A percentile compares a stretch with the other conserved stretches of the same genome.
Evolutionary conservation across 352 stramenopile genomes (phyloP).

Genomic region (Phytopythium vexans): DNA sequence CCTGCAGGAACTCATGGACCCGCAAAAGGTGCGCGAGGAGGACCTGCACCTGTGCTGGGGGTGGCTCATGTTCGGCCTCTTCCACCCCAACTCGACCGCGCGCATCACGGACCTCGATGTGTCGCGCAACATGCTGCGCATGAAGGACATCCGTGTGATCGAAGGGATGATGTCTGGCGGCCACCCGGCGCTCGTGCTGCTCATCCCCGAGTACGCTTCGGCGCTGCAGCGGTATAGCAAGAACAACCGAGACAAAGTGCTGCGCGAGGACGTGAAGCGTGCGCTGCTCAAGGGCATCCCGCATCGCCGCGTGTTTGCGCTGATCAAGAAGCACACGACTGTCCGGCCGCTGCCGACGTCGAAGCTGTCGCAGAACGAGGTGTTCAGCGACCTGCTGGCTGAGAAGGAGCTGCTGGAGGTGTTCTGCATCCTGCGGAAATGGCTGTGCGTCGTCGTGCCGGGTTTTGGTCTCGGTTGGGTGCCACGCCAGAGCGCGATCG

Average conservation of each 20-base stretch:
- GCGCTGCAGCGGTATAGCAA: conserved; percentile 49
- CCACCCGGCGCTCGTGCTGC: conserved; percentile 41
- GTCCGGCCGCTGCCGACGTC: conserved; percentile 42
- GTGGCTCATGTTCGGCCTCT: conserved; percentile 49
- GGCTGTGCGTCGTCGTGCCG: conserved; percentile 48
- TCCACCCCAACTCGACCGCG: conserved; percentile 52
- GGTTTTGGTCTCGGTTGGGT: conserved; percentile 58
- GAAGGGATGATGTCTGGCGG: conserved; percentile 52
- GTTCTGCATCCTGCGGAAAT: conserved; percentile 55
- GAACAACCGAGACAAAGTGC: conserved; percentile 41
- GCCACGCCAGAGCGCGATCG: conserved; percentile 34
- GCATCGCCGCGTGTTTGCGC: conserved; percentile 37
- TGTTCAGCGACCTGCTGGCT: conserved; percentile 34
- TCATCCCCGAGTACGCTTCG: conserved; percentile 42
- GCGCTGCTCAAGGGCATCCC: conserved; percentile 50
- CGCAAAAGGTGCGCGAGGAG: conserved; percentile 26
- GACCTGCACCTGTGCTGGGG: conserved; percentile 49
- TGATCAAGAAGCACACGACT: conserved; percentile 41
- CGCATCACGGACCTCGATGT: conserved; percentile 38
- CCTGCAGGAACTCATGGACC: conserved; percentile 46
- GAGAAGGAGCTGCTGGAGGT: conserved; percentile 47
- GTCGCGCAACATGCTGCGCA: conserved; percentile 51
- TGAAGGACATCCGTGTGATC: conserved; percentile 49
- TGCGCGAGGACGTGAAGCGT: conserved; percentile 45
- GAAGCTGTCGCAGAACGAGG: conserved; percentile 34